Percentiles rank a stretch among this genome's conserved stretches.
phyloP scores from a whole-genome alignment of 257 asterid species.

The Solanum dulcamara region DNA sequence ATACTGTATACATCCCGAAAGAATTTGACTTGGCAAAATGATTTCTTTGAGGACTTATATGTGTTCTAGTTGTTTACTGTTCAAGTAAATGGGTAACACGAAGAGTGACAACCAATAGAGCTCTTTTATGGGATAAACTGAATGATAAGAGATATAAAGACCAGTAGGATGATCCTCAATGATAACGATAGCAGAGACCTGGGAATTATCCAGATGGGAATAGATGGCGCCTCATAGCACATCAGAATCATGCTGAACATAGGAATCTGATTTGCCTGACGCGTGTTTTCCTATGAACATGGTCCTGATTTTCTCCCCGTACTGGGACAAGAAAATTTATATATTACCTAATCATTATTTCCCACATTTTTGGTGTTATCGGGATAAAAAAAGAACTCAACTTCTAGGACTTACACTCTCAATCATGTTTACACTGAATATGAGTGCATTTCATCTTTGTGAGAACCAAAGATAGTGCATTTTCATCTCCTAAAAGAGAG shows the following conservation, averaged over 20 bases:
- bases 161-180: neutral
- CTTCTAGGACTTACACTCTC: neutral
- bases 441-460: neutral
- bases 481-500: neutral
- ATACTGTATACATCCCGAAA: neutral
- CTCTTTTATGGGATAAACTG: neutral
- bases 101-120: neutral
- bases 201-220: neutral
- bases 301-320: neutral
- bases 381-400: neutral
- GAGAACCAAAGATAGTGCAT: neutral
- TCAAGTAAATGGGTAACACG: neutral
- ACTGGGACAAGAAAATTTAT: neutral
- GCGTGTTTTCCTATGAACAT: neutral
- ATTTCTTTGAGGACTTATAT: neutral
- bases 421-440: neutral
- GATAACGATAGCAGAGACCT: neutral
- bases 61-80: neutral
- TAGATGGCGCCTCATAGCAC: neutral
- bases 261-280: neutral
- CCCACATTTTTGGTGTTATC: neutral
- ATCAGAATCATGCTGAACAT: neutral
- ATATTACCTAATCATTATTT: neutral
- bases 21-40: neutral
- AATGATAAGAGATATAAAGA: neutral